Conservation (phyloP, 78 protist species). For the Chrysochromulina parva region DNA sequence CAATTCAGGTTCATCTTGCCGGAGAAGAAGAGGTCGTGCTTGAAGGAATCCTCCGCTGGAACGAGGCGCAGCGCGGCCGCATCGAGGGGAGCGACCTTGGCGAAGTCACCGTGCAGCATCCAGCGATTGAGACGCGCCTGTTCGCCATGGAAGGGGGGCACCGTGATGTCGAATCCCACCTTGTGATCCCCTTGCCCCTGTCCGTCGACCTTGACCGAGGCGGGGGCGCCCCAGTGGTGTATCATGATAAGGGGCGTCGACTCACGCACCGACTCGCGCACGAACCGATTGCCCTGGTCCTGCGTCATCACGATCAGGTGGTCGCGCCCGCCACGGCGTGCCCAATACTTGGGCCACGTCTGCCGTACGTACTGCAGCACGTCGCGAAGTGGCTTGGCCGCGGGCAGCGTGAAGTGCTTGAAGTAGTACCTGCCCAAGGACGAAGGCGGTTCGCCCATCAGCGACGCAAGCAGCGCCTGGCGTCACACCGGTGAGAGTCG, state of each 20-base stretch:
- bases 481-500: background rate
- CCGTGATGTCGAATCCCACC: background rate
- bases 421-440: background rate
- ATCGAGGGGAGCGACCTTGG: background rate
- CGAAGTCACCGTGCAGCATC: background rate
- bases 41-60: background rate
- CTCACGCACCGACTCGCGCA: background rate
- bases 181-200: background rate
- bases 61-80: background rate
- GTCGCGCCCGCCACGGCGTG: background rate
- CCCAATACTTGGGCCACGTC: background rate
- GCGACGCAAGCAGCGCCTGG: background rate
- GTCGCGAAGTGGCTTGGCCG: background rate
- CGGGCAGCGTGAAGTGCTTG: background rate
- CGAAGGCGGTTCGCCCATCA: background rate
- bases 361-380: background rate
- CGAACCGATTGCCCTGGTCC: slow-evolving; percentile 23
- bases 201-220: background rate
- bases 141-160: slow-evolving; percentile 1
- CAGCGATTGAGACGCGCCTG: background rate
- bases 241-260: background rate
- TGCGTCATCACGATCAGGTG: slow-evolving; percentile 1
- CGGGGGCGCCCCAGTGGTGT: slow-evolving; percentile 6
- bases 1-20: background rate
- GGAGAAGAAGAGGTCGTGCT: background rate